Base-by-base conservation (phyloP, 164 flowering plant genomes). In the Kingdonia uniflora region DNA sequence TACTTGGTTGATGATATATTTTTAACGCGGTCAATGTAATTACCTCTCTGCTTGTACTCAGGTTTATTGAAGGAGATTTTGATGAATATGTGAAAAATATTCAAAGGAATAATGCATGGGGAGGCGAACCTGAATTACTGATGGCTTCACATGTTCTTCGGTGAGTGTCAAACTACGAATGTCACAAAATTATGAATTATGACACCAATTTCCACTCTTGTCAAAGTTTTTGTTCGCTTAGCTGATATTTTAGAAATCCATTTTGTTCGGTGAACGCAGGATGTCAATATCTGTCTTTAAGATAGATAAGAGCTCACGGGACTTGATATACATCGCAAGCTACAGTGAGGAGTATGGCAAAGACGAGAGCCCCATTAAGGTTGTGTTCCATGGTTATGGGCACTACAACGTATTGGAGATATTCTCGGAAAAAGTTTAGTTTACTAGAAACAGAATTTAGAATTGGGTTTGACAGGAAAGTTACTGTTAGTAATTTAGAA, bases 11-110 rank as follows among this genome's bases (percentile, higher is more conserved):
- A 23, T 13, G 8, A 19, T 17, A 44, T 16, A 10, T 17, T 44
- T 11, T 43, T 42, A 12, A 14, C 16, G 14, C 7, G 46, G 14
- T 42, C 14, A 13, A 21, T 44, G 11, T 42, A n/a, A 7, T 50
- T 19, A 19, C 14, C 12, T n/a, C 20, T 54, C 42, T 11, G 11
- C n/a, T 61, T 8, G 53, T 0, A 54, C n/a, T 29, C 61, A 87
- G 94, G 86, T 78, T 71, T 60, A 80, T 88, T 49, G 96, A 81
- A 57, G 96, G 77, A 51, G 87, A 88, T 61, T 84, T 81, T 66
- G 89, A 87, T 57, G 62, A 63, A 0, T 87, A 87, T 69, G 75
- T 82, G 38, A 68, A 80, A 64, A 76, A 70, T 44, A 79, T 87
- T 53, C 78, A 76, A 55, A 67, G 73, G 42, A 87, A 87, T 35